A percentile compares a stretch with the other conserved stretches of the same genome.
Evolutionary conservation across 192 early-diverging fungal genomes (phyloP).

Genomic region (Dissophora ornata): DNA sequence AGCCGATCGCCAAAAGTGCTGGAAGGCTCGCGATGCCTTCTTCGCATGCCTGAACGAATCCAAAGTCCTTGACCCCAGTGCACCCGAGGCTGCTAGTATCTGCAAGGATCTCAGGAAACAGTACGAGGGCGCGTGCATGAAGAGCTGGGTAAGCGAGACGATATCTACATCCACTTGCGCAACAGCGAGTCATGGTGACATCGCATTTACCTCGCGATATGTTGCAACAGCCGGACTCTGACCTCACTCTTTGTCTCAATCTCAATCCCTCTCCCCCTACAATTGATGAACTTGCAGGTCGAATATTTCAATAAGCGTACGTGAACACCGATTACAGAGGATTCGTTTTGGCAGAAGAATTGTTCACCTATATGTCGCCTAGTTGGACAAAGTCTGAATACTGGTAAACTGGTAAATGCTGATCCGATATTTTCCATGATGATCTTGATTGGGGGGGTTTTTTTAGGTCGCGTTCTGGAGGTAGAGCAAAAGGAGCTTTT

Average conservation of each 20-base stretch:
- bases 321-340: too few species aligned
- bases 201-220: too few species aligned
- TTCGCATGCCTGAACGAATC: constrained; percentile 79
- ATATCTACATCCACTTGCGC: too few species aligned
- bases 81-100: constrained; percentile 50
- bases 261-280: background rate
- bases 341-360: too few species aligned
- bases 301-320: constrained; percentile 68
- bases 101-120: constrained; percentile 64
- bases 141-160: constrained; percentile 75
- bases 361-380: too few species aligned
- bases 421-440: too few species aligned
- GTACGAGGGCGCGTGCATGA: constrained; percentile 75
- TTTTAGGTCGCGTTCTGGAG: constrained; percentile 60
- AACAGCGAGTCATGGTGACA: too few species aligned
- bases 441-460: too few species aligned
- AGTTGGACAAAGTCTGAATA: too few species aligned
- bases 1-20: constrained; percentile 76
- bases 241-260: too few species aligned
- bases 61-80: constrained; percentile 66
- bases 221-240: too few species aligned
- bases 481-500: constrained; percentile 61
- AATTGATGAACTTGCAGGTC: constrained; percentile 36
- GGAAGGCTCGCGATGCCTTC: constrained; percentile 82
- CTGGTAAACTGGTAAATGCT: too few species aligned